Base-by-base conservation (phyloP, 163 green algal genomes). In the Scenedesmus sp. region DNA sequence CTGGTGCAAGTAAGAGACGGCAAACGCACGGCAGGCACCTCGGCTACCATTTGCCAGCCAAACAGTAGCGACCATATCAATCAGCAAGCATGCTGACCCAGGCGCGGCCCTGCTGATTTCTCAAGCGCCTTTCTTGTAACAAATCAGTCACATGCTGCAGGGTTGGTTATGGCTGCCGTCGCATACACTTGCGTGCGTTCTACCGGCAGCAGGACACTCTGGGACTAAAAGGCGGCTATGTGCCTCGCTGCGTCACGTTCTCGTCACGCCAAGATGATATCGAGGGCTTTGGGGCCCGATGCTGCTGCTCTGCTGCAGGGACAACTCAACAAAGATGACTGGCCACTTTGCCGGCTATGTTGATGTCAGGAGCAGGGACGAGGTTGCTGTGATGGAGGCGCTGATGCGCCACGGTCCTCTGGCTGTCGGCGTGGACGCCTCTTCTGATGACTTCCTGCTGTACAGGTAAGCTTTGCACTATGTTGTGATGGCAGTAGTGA, bases 351-450 rank as follows among this genome's bases (percentile, higher is more conserved):
- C 87, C 26, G 94, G 94, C 26, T 95, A 92, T 89, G 13, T 88
- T 92, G 85, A 93, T 92, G 93, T 98, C 23, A 93, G 93, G 46
- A 62, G 70, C 1, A 90, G 90, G 23, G 93, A 98, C 92, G 94
- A 96, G 26, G 60, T 88, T 13, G 95, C 95, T 4, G 89, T 97
- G 3, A 97, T 95, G 94, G 96, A 98, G 92, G 96, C 96, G 20
- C 88, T 98, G 0, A 95, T 95, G 92, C 94, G 82, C 4, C 90
- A 95, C 12, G 97, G 96, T 1, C 96, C 96, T 18, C 54, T 98
- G 9, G 93, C 94, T 4, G 94, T 98, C 20, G 95, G 93, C 10
- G 91, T 99, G 12, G 96, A 99, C 82, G 96, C 96, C 20, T 94
- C 46, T 2, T 84, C 46, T 70, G 89, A 92, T n/a, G 89, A 92